Base-by-base conservation (phyloP, 768 basidiomycete genomes). In the Suillus tomentosus region DNA sequence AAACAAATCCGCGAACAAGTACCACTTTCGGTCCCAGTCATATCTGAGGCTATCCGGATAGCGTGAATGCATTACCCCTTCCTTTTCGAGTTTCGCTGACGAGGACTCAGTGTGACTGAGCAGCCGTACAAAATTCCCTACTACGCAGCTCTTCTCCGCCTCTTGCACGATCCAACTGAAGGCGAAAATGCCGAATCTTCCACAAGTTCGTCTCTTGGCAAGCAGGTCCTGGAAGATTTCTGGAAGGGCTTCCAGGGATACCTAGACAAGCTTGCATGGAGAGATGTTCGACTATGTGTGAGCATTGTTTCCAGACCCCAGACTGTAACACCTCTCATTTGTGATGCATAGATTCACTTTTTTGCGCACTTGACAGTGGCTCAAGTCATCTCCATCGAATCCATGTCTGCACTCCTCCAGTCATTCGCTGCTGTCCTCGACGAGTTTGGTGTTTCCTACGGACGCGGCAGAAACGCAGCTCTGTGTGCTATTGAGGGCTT, bases 61-160 rank as follows among this genome's bases (percentile, higher is more conserved):
- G 89, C 84, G 93, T 91, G 63, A 65, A 64, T 24, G 10, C 4
- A 10, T 53, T 22, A 2, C 45, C n/a, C 36, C 24, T 62, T 7
- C 45, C 14, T 9, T 14, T 19, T 60, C 36, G 24, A 59, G 19
- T 19, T 59, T 55, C 61, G 62, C 60, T 75, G 55, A 67, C 51
- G 22, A 14, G 14, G 53, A 5, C 42, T 22, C 71, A 95, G 93
- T 58, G 87, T 94, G 60, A 94, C 90, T 1, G 94, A 98, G 77
- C 91, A 97, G 70, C 95, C 96, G 0, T 95, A 87, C 81, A 99
- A 99, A 81, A 91, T 93, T 42, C 90, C 94, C 0, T 91, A 88
- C 72, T 95, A 95, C 76, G 93, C 93, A 14, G 86, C 92, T 13
- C 78, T 98, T 19, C 81, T 97, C 56, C 84, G 88, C 24, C 77